Evolutionary conservation across 495 filamentous ascomycete genomes (phyloP).

Genomic region (Xylaria cubensis): DNA sequence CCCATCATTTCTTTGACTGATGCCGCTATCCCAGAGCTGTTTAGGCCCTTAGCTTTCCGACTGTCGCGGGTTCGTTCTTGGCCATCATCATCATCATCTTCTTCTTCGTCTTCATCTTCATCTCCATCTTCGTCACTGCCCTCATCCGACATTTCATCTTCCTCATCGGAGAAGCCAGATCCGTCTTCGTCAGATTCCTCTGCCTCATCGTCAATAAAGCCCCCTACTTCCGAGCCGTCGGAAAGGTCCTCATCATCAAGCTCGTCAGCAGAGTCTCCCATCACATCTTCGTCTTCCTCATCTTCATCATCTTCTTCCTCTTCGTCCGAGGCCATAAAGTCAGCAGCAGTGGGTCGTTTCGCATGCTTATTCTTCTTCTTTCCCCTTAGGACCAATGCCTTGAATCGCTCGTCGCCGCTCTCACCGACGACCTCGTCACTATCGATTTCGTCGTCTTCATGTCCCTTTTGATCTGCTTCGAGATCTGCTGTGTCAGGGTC

Average conservation of each 20-base stretch:
- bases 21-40: slow-evolving; percentile 27
- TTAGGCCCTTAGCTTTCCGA: slow-evolving; percentile 28
- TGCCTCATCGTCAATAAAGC: slow-evolving; percentile 45
- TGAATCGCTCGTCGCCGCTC: slow-evolving; percentile 66
- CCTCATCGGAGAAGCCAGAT: slow-evolving; percentile 33
- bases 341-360: slow-evolving; percentile 53
- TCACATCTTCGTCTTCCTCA: slow-evolving; percentile 47
- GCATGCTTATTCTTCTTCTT: slow-evolving; percentile 38
- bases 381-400: slow-evolving; percentile 55
- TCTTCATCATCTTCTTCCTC: slow-evolving; percentile 44
- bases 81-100: slow-evolving; percentile 46
- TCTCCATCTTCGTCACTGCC: slow-evolving; percentile 88
- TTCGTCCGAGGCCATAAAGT: slow-evolving; percentile 58
- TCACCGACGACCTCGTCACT: slow-evolving; percentile 67
- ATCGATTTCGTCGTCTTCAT: slow-evolving; percentile 63
- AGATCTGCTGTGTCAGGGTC: slow-evolving; percentile 55
- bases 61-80: slow-evolving; percentile 32
- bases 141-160: slow-evolving; percentile 67
- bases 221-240: slow-evolving; percentile 45
- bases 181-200: slow-evolving; percentile 46
- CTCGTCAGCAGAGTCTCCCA: slow-evolving; percentile 40
- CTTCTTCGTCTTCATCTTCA: slow-evolving; percentile 42
- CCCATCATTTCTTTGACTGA: slow-evolving; percentile 42
- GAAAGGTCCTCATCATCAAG: slow-evolving; percentile 49
- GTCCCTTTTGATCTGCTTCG: slow-evolving; percentile 51